Base-by-base conservation (phyloP, 176 grass and related monocot genomes). In the Carex littledalei region DNA sequence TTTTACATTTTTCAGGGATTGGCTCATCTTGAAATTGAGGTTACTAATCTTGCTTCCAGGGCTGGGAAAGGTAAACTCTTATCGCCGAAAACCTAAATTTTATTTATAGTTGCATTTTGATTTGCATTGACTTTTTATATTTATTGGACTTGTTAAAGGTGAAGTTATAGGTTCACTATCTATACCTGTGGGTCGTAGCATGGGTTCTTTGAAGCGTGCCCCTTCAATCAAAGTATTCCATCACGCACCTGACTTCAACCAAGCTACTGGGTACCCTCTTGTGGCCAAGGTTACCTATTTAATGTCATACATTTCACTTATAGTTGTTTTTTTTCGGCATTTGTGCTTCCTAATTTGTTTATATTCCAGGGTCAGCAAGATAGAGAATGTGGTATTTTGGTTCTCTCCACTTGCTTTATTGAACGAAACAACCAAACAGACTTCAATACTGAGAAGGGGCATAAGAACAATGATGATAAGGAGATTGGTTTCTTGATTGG, bases 11-110 rank as follows among this genome's bases (percentile, higher is more conserved):
- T 90, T 79, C 86, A 98, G 95, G 95, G 91, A 78, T 88, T 85
- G 43, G 89, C 95, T 85, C 89, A 89, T 92, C 90, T 98, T 76
- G 93, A 98, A 87, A 91, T 98, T 90, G 95, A 98, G 89, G 89
- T 98, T 81, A 98, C 95, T 83, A 98, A 98, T 92, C 91, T 98
- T 89, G 85, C 90, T 83, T 93, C 93, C 67, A 93, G 92, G 84
- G 85, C 91, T 84, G 95, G 95, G 41, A 98, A 98, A 94, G 95
- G 95, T 98, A 87, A 89, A 56, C 13, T 67, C 45, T 49, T 80
- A 17, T 49, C 5, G 39, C 81, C 24, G 15, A 47, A 84, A 80
- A 84, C 63, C 10, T 65, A 55, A 57, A 63, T 17, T 6, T 85
- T 31, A 8, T 58, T 66, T 39, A 45, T 81, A 20, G 75, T 84